A percentile compares a stretch with the other conserved stretches of the same genome.
Evolutionary conservation across 139 green algal species (phyloP).

Genomic region (Chlorella sorokiniana): DNA sequence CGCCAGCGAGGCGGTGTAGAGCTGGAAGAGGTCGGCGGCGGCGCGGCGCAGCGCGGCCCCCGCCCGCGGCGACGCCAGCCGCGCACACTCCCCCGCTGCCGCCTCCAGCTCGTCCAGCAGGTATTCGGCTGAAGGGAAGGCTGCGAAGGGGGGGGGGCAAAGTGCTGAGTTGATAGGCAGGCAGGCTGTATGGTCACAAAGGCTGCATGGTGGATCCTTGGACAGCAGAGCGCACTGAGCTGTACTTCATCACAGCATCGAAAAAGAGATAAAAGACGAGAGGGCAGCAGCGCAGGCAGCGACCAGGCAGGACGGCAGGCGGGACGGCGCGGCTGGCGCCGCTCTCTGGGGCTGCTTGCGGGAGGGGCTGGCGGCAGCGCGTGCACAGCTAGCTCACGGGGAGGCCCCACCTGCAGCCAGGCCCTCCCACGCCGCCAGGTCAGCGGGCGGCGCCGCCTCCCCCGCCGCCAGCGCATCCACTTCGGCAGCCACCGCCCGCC

Average conservation of each 20-base stretch:
- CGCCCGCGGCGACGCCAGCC: not conserved
- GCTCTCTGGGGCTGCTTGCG: too few species aligned
- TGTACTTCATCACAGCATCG: too few species aligned
- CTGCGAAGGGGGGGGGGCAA: not conserved
- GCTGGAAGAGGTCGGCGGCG: not conserved
- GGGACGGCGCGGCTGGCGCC: too few species aligned
- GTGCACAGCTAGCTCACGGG: not conserved
- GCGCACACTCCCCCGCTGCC: not conserved
- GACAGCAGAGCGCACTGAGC: too few species aligned
- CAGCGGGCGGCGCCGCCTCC: not conserved
- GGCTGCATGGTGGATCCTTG: too few species aligned
- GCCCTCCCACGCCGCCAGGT: slow-evolving; percentile 20
- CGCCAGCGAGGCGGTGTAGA: slow-evolving; percentile 18
- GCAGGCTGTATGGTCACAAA: too few species aligned
- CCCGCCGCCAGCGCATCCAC: slow-evolving; percentile 18
- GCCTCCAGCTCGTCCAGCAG: slow-evolving; percentile 31
- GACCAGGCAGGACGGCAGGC: too few species aligned
- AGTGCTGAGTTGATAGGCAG: too few species aligned
- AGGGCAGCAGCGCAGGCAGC: not conserved
- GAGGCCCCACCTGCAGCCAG: not conserved
- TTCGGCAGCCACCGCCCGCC: not conserved
- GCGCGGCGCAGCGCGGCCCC: not conserved
- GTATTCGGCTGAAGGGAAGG: slow-evolving; percentile 32
- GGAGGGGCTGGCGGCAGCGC: too few species aligned
- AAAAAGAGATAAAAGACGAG: not conserved